These are phyloP conservation scores for Oryza punctata DNA, from an alignment of 176 grass and related monocot species.

Conservation along the genomic window DNA sequence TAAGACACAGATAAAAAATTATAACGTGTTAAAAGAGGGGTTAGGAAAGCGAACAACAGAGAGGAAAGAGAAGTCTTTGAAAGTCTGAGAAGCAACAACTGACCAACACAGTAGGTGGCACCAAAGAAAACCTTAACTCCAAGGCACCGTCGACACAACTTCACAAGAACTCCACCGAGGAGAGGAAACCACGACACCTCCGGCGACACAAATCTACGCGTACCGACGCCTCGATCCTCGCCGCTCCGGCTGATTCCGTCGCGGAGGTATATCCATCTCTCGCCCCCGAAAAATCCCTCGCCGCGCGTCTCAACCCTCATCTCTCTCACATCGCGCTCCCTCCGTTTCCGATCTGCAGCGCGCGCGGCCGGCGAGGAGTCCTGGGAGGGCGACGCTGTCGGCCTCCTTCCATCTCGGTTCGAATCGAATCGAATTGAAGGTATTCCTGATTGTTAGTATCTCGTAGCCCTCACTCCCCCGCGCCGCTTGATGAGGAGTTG, in stretches of 20 bases:
- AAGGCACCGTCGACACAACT: constrained; percentile 38
- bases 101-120: not conserved
- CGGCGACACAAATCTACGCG: constrained; percentile 37
- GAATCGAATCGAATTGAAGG: not conserved
- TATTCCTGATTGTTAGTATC: not conserved
- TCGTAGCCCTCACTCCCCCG: not conserved
- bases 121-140: constrained; percentile 20
- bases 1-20: not conserved
- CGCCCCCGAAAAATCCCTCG: not conserved
- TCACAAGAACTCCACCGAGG: not conserved
- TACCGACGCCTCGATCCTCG: constrained; percentile 20
- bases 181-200: constrained; percentile 11
- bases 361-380: not conserved
- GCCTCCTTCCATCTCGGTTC: not conserved
- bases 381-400: too few relatives aligned
- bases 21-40: not conserved
- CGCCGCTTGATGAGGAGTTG: not conserved
- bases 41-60: not conserved
- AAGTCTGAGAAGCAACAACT: not conserved
- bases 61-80: not conserved
- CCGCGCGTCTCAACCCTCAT: not conserved
- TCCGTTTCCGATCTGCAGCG: not conserved
- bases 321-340: not conserved
- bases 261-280: constrained; percentile 18
- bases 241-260: constrained; percentile 6